Base-by-base conservation (phyloP, 2,329 filamentous ascomycete species). In the Massarina eburnea region DNA sequence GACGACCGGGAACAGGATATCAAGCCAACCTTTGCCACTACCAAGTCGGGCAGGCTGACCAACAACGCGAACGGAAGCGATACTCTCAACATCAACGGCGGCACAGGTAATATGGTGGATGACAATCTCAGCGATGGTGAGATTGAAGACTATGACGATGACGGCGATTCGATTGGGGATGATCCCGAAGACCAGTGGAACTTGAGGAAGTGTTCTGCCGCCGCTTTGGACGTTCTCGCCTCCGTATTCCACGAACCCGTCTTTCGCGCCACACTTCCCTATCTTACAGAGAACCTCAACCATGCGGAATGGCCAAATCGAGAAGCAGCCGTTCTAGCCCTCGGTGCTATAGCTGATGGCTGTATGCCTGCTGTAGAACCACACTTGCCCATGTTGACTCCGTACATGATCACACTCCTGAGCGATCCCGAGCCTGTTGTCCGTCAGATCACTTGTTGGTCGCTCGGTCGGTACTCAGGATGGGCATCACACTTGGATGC, bases 381-480 rank as follows among this genome's bases (percentile, higher is more conserved):
- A 41, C 91, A 97, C 70, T 81, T 99, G 22, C 91, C 90, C 2
- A 87, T 96, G 65, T 79, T 99, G 32, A 84, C 97, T 2, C 88
- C 90, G 1, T 99, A 95, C 67, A 81, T 99, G 38, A 87, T 97
- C 57, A 86, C 87, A 7, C 80, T 96, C 0, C 79, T 99, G 27
- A 82, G 87, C 46, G 94, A 99, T 64, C 66, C 80, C 1, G 91
- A 96, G 70, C 90, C 94, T 12, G 87, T 97, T 12, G 92, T 99
- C 29, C 82, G 94, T 51, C 90, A 96, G 66, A 99, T 99, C 56
- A 97, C 92, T 19, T 99, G 94, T 72, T 99, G 94, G 94, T 95
- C 94, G 5, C 80, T 99, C 18, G 91, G 91, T 15, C 83, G 94
- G 36, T 99, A 96, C 71, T 96, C 94, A 4, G 79, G 85, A 35